phyloP scores from a whole-genome alignment of 139 green algal genomes.

The Nannochloris sp. region DNA sequence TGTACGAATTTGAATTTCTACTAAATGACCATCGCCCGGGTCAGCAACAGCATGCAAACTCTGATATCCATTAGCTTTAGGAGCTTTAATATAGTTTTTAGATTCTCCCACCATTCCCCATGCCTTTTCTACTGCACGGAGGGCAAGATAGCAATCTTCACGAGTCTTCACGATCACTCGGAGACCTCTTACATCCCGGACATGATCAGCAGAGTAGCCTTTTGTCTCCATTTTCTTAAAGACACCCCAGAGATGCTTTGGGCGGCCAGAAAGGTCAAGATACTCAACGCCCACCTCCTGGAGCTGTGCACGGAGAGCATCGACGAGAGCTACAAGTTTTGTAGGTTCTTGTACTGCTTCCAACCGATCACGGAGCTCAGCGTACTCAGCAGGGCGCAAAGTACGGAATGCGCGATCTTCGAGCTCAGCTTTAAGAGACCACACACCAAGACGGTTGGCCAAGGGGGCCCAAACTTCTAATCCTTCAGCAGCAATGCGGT shows the following conservation, averaged over 20 bases:
- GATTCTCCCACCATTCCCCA: conserved; percentile 50
- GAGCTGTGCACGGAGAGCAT: conserved; percentile 34
- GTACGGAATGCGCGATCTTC: conserved; percentile 82
- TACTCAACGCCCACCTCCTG: conserved; percentile 20
- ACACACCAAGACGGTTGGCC: conserved; percentile 85
- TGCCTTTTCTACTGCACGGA: conserved; percentile 52
- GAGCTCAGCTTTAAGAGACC: conserved; percentile 81
- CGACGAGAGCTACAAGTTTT: conserved; percentile 7
- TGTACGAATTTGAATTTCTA: conserved; percentile 86
- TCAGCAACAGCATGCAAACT: conserved; percentile 46
- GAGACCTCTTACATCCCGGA: conserved; percentile 78
- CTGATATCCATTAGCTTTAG: conserved; percentile 92
- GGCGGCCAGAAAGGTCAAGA: conserved; percentile 76
- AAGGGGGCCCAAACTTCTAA: conserved; percentile 77
- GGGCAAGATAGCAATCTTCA: conserved; percentile 77
- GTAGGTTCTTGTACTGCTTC: conserved; percentile 10
- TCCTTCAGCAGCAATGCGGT: conserved; percentile 49
- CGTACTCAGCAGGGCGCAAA: conserved; percentile 43
- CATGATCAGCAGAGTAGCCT: conserved; percentile 35
- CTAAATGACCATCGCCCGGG: conserved; percentile 39
- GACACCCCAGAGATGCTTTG: conserved; percentile 91
- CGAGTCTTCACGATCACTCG: conserved; percentile 78
- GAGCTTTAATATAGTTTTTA: conserved; percentile 83
- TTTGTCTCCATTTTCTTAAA: conserved; percentile 77
- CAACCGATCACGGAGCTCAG: conserved; percentile 11